Base-by-base conservation (phyloP, 768 basidiomycete genomes). In the Termitomyces sp. region DNA sequence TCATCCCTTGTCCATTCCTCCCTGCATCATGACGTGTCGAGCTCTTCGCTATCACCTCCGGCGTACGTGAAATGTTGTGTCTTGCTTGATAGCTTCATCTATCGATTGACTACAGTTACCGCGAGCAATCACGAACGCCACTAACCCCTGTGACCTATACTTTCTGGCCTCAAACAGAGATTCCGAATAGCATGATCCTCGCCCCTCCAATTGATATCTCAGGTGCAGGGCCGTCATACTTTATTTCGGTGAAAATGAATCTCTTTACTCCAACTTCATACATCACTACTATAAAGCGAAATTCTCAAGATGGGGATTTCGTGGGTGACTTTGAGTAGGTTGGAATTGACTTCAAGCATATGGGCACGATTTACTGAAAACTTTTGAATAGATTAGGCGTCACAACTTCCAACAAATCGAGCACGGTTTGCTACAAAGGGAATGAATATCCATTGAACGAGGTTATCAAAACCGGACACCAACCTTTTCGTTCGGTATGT, bases 261-360 rank as follows among this genome's bases (percentile, higher is more conserved):
- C 79, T 79, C 62, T 81, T 82, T 61, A 79, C 76, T 5, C 80
- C 80, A 1, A 72, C 78, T 2, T 80, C 78, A 8, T 75, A 74
- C 62, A 78, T 80, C 27, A 82, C 81, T 0, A 72, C 75, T 3
- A 64, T 83, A 52, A 67, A 72, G 26, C 71, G 74, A 48, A 70
- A 69, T n/a, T 68, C 73, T 4, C 73, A 71, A 65, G 69, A 76
- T 18, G 79, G 80, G 0, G 76, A 80, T 30, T 42, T 76, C 0
- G 71, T 82, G 12, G 80, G 78, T 12, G 77, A 81, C 43, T 82
- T 82, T 53, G 80, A 82, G 76, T 82, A 51, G 56, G 70, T 67
- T 14, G 10, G 34, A 24, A 33, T 16, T 30, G 36, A 6, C 13
- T 50, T 47, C n/a, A n/a, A n/a, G n/a, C n/a, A n/a, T n/a, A n/a